These are phyloP conservation scores for Smittium mucronatum DNA, from an alignment of 371 early-diverging fungal species.

Conservation along the genomic window DNA sequence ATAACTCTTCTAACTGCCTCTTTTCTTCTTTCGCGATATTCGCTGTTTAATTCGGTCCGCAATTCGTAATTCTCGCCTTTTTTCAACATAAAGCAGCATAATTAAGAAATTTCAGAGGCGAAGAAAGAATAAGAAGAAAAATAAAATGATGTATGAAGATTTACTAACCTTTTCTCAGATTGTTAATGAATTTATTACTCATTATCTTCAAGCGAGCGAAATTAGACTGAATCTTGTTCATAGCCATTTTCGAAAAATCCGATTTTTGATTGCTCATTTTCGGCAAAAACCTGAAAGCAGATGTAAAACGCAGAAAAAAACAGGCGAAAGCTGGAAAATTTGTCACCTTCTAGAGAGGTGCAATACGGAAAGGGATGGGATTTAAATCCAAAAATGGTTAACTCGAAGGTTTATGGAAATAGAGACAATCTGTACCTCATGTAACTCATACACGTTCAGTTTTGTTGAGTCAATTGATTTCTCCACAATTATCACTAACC, in stretches of 20 bases:
- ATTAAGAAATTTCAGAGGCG: too few species aligned
- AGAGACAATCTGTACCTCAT: not conserved
- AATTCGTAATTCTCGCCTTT: conserved; percentile 93
- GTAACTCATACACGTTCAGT: too few species aligned
- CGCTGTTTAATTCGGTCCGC: conserved; percentile 87
- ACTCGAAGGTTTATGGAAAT: not conserved
- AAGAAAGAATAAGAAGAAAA: not conserved
- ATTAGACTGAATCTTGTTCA: conserved; percentile 19
- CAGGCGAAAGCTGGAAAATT: not conserved
- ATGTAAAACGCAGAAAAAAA: not conserved
- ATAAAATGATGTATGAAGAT: too few species aligned
- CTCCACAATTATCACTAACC: too few species aligned
- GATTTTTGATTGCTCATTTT: not conserved
- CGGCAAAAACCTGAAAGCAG: not conserved
- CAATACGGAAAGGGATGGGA: not conserved
- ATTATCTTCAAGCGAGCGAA: conserved; percentile 31
- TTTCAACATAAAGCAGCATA: not conserved
- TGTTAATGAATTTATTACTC: conserved; percentile 30
- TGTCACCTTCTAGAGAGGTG: not conserved
- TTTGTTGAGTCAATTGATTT: too few species aligned
- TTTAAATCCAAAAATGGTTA: too few species aligned
- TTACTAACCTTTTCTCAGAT: conserved; percentile 29
- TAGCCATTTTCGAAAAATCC: not conserved
- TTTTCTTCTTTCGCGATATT: conserved; percentile 83
- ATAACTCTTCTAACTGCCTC: conserved; percentile 96